phyloP scores from a whole-genome alignment of 768 basidiomycete species.

The Agrocybe praecox region DNA sequence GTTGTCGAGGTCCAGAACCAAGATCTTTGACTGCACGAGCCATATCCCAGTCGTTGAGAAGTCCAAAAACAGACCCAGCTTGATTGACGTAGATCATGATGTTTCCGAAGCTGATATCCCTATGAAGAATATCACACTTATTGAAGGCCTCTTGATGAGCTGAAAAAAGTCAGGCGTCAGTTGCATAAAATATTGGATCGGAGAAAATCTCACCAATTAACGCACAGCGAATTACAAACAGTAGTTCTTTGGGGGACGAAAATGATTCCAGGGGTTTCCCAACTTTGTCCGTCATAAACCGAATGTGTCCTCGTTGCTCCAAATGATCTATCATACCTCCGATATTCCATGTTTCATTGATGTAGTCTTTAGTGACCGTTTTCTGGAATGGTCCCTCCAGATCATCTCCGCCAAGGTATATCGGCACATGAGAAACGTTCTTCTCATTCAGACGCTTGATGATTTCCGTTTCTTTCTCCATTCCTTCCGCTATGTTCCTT shows the following conservation, averaged over 20 bases:
- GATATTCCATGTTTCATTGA: background rate
- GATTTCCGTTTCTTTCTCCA: background rate
- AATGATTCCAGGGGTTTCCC: background rate
- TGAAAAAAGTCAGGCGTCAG: background rate
- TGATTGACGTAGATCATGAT: background rate
- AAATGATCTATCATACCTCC: background rate
- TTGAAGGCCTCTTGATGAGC: background rate
- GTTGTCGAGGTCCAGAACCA: background rate
- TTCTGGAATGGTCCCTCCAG: background rate
- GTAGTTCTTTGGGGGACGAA: background rate
- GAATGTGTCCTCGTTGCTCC: background rate
- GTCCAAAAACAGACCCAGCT: background rate
- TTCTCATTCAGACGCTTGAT: background rate
- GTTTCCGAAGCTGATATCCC: background rate
- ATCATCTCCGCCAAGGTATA: background rate
- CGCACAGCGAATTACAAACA: background rate
- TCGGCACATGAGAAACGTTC: background rate
- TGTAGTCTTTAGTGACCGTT: background rate
- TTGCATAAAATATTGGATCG: background rate
- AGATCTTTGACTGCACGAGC: background rate
- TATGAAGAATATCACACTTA: background rate
- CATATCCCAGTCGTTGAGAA: conserved; percentile 1
- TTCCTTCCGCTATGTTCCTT: background rate
- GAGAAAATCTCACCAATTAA: background rate
- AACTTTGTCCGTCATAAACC: background rate